These are phyloP conservation scores for Marvania coccoides DNA, from an alignment of 139 green algal genomes.

Conservation along the genomic window DNA sequence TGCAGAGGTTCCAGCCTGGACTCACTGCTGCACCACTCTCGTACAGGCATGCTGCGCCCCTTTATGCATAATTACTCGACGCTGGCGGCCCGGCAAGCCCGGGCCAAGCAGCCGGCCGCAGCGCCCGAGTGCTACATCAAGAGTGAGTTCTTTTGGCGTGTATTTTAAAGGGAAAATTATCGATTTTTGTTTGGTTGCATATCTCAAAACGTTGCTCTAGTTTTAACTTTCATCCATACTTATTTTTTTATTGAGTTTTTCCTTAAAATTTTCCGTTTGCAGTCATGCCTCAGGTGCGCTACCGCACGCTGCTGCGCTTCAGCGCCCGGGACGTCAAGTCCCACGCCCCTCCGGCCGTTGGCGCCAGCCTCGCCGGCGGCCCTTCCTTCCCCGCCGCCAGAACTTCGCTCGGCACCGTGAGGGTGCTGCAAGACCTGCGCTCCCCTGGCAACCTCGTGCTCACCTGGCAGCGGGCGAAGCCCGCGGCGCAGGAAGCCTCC, in stretches of 20 bases:
- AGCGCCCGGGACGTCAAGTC: neutral
- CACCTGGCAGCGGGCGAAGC: neutral
- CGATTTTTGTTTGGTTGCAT: neutral
- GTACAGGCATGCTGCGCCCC: neutral
- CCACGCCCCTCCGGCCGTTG: neutral
- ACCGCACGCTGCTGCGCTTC: neutral
- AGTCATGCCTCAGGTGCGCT: neutral
- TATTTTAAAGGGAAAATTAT: neutral
- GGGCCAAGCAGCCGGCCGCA: neutral
- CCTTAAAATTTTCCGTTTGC: too few relatives aligned
- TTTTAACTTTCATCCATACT: too few relatives aligned
- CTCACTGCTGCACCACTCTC: neutral
- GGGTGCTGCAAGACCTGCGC: neutral
- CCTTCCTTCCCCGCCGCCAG: neutral
- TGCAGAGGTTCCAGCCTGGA: neutral
- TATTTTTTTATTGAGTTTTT: too few relatives aligned
- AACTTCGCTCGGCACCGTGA: neutral
- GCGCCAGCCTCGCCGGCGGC: neutral
- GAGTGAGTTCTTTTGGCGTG: neutral
- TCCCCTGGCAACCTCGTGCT: neutral
- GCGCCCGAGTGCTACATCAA: neutral
- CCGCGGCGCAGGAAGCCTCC: neutral
- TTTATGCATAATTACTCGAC: neutral
- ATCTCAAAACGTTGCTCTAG: neutral
- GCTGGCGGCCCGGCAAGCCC: neutral